Evolutionary conservation across 2,329 filamentous ascomycete species (phyloP), one percentile per base, ranked within the genome.

Genomic region (Fonsecaea pugnacius): DNA sequence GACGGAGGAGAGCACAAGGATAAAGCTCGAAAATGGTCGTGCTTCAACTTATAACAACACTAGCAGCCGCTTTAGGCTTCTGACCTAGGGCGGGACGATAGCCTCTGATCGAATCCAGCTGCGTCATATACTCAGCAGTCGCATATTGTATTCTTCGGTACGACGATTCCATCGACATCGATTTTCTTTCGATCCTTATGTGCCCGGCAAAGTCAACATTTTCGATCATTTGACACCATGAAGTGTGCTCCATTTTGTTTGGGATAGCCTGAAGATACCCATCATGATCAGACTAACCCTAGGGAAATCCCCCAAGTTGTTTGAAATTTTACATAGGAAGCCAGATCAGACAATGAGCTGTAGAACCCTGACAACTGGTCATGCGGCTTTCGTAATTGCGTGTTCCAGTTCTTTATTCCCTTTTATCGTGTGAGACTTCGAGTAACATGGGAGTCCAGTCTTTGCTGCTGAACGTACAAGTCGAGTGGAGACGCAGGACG

Each of bases 1-100:
- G 32, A 27, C 3, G 30, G 12, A 10, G 50, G 27, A 43, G 18
- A 32, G 33, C 27, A 59, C 43, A 27, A 52, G 27, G 27, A 16
- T 24, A 58, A 46, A 46, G 24, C 27, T 46, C 48, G 46, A 35
- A 59, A 38, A 30, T 52, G 43, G 46, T 59, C 57, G 46, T 59
- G 57, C 43, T 59, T 59, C 57, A 32, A 52, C 7, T 51, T 40
- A 51, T 59, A 48, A 59, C 46, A 18, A 14, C 18, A 48, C 9
- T 48, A 21, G 18, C 8, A 24, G 9, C 18, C 3, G 18, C 43
- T 10, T 46, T 18, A 6, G 43, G 43, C 43, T 48, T 24, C 21
- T 24, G 4, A 18, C 2, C 40, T 8, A 21, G 5, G 12, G 4
- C n/a, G 10, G 4, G 21, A 18, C n/a, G n/a, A 9, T 4, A 21